Evolutionary conservation across 495 filamentous ascomycete genomes (phyloP).

Genomic region (Penicillium canescens): DNA sequence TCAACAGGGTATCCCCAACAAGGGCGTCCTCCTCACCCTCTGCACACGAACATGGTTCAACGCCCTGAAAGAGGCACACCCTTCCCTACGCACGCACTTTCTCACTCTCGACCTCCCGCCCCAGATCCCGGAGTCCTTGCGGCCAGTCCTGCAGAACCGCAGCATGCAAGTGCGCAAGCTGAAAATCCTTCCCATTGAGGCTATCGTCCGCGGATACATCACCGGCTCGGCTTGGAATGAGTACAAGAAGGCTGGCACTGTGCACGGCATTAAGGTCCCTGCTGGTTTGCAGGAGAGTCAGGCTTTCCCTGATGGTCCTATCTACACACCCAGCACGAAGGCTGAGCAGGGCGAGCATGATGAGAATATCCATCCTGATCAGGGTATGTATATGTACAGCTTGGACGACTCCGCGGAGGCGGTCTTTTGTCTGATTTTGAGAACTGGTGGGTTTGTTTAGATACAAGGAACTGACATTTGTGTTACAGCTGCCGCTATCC

Average conservation of each 20-base stretch:
- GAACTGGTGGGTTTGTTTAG: too few species aligned
- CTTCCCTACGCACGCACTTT: constrained; percentile 74
- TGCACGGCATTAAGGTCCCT: constrained; percentile 73
- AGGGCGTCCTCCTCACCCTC: constrained; percentile 82
- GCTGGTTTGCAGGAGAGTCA: constrained; percentile 71
- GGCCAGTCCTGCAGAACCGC: constrained; percentile 59
- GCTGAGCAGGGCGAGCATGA: constrained; percentile 82
- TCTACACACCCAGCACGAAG: constrained; percentile 92
- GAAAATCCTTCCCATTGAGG: constrained; percentile 84
- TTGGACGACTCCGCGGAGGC: too few species aligned
- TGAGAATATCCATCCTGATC: constrained; percentile 82
- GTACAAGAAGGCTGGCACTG: constrained; percentile 70
- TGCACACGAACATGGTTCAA: constrained; percentile 86
- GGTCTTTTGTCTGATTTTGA: too few species aligned
- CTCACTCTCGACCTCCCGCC: constrained; percentile 66
- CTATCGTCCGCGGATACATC: constrained; percentile 90
- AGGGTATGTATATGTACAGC: constrained; percentile 40
- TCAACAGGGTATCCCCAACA: constrained; percentile 71
- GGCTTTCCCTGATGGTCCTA: constrained; percentile 64
- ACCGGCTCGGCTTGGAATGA: constrained; percentile 91
- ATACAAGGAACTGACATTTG: neutral
- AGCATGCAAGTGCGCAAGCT: constrained; percentile 82
- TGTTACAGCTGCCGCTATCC: constrained; percentile 57
- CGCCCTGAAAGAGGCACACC: constrained; percentile 64
- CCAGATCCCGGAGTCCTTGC: constrained; percentile 47